phyloP scores from a whole-genome alignment of 106 monocot species.

The Dendrobium catenatum region DNA sequence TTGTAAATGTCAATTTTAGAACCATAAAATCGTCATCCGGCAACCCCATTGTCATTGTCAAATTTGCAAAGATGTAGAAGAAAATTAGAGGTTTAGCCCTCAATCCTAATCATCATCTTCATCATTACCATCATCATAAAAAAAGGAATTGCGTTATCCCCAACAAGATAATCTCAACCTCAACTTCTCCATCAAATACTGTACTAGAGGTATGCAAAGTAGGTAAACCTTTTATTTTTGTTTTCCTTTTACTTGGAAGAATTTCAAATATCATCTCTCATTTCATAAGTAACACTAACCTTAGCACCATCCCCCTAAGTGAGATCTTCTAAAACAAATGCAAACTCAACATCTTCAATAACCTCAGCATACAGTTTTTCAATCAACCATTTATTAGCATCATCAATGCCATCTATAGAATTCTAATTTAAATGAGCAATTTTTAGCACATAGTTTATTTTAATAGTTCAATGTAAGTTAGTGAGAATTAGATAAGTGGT shows the following conservation, averaged over 20 bases:
- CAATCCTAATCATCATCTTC: not conserved
- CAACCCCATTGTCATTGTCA: not conserved
- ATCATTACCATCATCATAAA: not conserved
- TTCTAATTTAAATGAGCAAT: not conserved
- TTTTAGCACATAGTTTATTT: not conserved
- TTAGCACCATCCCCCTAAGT: not conserved
- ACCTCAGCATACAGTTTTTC: not conserved
- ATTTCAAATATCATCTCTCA: not conserved
- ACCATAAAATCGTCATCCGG: not conserved
- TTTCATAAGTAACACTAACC: not conserved
- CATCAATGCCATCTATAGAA: not conserved
- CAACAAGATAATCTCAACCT: not conserved
- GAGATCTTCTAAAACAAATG: not conserved
- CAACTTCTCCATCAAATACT: not conserved
- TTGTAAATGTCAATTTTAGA: not conserved
- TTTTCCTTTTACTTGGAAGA: not conserved
- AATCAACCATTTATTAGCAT: not conserved
- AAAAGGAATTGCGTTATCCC: not conserved
- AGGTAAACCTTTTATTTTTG: not conserved
- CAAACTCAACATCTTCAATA: not conserved
- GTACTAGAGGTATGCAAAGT: not conserved
- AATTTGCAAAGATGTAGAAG: not conserved
- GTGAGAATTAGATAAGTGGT: not conserved
- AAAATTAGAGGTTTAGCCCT: not conserved
- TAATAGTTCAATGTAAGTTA: not conserved